phyloP scores from a whole-genome alignment of 1,284 basidiomycete genomes.

The Polyporus tsugae region DNA sequence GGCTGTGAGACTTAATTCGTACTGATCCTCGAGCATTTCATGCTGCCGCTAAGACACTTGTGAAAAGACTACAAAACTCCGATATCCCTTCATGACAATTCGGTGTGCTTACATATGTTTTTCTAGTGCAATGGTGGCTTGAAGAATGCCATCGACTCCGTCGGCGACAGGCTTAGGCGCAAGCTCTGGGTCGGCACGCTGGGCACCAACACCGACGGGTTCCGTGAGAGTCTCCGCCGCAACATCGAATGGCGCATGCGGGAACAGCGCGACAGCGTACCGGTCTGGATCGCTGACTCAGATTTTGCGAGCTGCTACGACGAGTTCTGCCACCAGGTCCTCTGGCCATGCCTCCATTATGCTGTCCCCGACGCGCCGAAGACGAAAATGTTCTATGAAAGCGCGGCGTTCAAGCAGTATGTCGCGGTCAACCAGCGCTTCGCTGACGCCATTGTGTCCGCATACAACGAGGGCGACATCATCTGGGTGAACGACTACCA shows the following conservation, averaged over 20 bases:
- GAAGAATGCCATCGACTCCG: conserved; percentile 79
- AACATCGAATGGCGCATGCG: conserved; percentile 70
- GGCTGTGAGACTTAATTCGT: too few relatives aligned
- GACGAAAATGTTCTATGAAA: conserved; percentile 84
- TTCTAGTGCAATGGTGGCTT: conserved; percentile 75
- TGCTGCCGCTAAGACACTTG: too few relatives aligned
- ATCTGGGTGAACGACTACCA: conserved; percentile 91
- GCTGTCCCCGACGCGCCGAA: conserved; percentile 87
- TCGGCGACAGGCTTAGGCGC: conserved; percentile 57
- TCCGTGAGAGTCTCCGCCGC: conserved; percentile 61
- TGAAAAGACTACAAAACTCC: too few relatives aligned
- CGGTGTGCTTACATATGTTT: background rate
- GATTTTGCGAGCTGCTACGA: conserved; percentile 85
- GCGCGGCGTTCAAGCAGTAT: conserved; percentile 80
- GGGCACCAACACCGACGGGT: conserved; percentile 71
- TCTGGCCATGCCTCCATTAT: conserved; percentile 91
- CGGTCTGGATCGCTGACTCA: conserved; percentile 84
- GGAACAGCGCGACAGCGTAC: conserved; percentile 63
- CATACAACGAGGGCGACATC: conserved; percentile 85
- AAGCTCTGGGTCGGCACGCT: conserved; percentile 87
- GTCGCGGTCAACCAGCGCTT: conserved; percentile 86
- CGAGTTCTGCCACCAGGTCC: conserved; percentile 89
- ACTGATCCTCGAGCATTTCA: too few relatives aligned
- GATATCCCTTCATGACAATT: too few relatives aligned
- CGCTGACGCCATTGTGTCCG: conserved; percentile 77